Evolutionary conservation across 192 early-diverging fungal species (phyloP).

Genomic region (Linnemannia exigua): DNA sequence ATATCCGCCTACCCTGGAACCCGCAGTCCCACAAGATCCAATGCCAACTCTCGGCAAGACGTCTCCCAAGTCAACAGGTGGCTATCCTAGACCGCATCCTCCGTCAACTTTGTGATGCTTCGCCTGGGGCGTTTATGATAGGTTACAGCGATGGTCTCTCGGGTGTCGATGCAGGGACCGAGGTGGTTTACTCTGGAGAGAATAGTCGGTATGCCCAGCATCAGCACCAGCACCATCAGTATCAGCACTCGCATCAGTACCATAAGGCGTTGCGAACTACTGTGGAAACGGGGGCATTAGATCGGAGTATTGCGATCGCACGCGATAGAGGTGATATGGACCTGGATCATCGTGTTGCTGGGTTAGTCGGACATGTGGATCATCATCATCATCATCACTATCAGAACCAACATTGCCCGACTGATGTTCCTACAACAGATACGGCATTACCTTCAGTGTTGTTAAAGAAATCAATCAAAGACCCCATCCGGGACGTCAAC

Average conservation of each 20-base stretch:
- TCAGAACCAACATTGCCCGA: background rate
- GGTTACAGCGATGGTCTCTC: constrained; percentile 43
- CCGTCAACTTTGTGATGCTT: constrained; percentile 40
- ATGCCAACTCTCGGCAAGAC: constrained; percentile 39
- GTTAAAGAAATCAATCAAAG: background rate
- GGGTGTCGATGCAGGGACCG: constrained; percentile 38
- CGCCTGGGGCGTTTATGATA: constrained; percentile 38
- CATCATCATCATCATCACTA: constrained; percentile 2
- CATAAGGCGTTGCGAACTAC: background rate
- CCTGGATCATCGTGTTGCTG: constrained; percentile 13
- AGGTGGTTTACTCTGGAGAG: constrained; percentile 44
- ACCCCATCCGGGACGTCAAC: background rate
- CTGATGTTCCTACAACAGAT: background rate
- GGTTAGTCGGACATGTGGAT: constrained; percentile 35
- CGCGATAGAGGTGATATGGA: constrained; percentile 18
- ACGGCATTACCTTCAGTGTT: background rate
- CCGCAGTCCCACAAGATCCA: constrained; percentile 30
- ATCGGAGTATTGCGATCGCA: constrained; percentile 26
- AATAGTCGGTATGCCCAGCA: background rate
- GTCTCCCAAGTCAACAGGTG: constrained; percentile 28
- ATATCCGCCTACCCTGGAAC: constrained; percentile 33
- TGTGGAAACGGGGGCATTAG: background rate
- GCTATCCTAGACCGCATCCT: constrained; percentile 33
- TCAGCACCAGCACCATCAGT: background rate
- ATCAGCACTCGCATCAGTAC: constrained; percentile 4